Evolutionary conservation across 805 yeast species (phyloP), one percentile per base, ranked within the genome.

Genomic region (Lipomyces yamadae): DNA sequence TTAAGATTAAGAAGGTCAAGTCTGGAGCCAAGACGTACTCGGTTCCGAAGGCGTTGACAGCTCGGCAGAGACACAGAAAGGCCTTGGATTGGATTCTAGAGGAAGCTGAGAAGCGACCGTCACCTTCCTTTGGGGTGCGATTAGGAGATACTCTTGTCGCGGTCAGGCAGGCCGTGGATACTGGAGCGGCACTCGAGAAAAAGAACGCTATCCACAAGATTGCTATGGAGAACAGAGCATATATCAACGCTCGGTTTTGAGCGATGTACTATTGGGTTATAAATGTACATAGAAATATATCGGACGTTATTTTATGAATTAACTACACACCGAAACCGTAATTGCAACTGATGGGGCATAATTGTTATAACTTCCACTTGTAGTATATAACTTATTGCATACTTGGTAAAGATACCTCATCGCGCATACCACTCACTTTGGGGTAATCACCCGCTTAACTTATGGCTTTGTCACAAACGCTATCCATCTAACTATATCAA

Each of bases 41-140:
- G 52, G 88, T 91, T 60, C 99, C 99, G 4, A 86, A 85, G 48
- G 97, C 98, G 8, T 81, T 94, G 74, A 87, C 85, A 60, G 86
- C 86, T 74, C 87, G 92, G 79, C 97, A 92, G 79, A 85, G 98
- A 78, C 82, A 86, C 73, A 86, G 97, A 78, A 86, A 85, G 74
- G 97, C 98, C 1, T 90, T 96, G 82, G 79, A 82, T 71, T 95
- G 98, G 98, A 89, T 95, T 60, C 78, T 92, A 63, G 97, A 91
- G 67, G 92, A 96, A 29, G 85, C 96, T 53, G 84, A 86, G 67
- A 88, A 89, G 74, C 88, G 96, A 77, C 88, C 87, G 58, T 87
- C 93, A 18, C 85, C 87, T 65, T 95, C 90, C 74, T 90, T 90
- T 74, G 82, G 96, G 1, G 98, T 95, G 52, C 85, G 98, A 74